phyloP scores from a whole-genome alignment of 768 basidiomycete species.

The Boletus barrowsii region DNA sequence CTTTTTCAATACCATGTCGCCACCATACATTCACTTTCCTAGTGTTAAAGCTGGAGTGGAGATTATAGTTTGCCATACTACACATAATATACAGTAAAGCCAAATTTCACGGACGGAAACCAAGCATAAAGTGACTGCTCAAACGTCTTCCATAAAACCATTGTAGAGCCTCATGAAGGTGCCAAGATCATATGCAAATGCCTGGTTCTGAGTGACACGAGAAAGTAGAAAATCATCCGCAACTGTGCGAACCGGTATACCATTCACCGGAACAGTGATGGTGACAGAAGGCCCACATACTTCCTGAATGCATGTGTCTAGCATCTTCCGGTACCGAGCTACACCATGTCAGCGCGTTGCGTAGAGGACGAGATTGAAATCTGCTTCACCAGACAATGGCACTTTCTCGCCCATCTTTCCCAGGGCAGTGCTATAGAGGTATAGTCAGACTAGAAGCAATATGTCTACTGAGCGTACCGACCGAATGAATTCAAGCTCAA shows the following conservation, averaged over 20 bases:
- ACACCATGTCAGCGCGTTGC: background rate
- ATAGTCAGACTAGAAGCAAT: background rate
- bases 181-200: slow-evolving; percentile 6
- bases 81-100: too few species aligned
- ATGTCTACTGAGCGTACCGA: slow-evolving; percentile 29
- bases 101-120: too few species aligned
- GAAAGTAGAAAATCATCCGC: slow-evolving; percentile 10
- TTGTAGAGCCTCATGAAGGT: slow-evolving; percentile 11
- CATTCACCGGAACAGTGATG: slow-evolving; percentile 3
- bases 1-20: too few species aligned
- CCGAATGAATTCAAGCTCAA: slow-evolving; percentile 70
- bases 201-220: slow-evolving; percentile 7
- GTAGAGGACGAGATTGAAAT: background rate
- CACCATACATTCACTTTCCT: too few species aligned
- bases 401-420: slow-evolving; percentile 62
- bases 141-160: slow-evolving; percentile 1
- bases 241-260: slow-evolving; percentile 5
- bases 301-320: slow-evolving; percentile 16
- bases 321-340: slow-evolving; percentile 25
- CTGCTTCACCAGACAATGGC: slow-evolving; percentile 53
- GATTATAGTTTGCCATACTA: too few species aligned
- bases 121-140: background rate
- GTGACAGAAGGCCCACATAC: slow-evolving; percentile 1
- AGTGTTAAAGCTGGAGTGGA: too few species aligned
- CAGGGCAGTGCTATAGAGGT: slow-evolving; percentile 47